Base-by-base conservation (phyloP, 306 rosid genomes). In the Lithocarpus polystachyus region DNA sequence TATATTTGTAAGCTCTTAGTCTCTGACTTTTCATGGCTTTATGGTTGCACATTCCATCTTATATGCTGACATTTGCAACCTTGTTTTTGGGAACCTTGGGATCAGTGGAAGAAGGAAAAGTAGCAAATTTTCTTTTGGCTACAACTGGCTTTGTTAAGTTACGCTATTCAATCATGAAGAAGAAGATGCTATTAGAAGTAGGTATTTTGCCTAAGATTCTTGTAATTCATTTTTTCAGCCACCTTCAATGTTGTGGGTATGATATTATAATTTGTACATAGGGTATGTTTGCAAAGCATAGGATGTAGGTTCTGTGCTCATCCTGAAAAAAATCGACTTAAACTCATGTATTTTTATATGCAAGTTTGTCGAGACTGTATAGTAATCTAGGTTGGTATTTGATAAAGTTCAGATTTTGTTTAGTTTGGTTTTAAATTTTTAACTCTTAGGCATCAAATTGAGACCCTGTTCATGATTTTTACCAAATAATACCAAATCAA, bases 71-170 rank as follows among this genome's bases (percentile, higher is more conserved):
- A 60, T 56, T 77, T 79, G 68, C 64, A 82, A 53, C 65, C 52
- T 68, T 56, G 82, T 18, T 45, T n/a, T 65, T 79, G 74, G 17
- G 24, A 70, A 79, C 45, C 68, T 83, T 84, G 85, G 65, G 80
- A 76, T 86, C 87, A 95, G 99, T 95, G 94, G 99, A 95, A 88
- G 99, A 95, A 89, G 99, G 99, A 75, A 95, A 95, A 79, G 94
- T 89, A 40, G 94, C 98, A 64, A 88, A 81, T 89, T 95, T 95
- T 91, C 97, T 91, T 51, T 95, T 95, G 91, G 92, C 97, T 76
- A 89, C 98, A 77, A 89, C 90, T 83, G 98, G 90, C 79, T 78
- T 95, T 79, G 79, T 87, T 77, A 88, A 87, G 79, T 77, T 95
- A 70, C 92, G 95, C 23, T 78, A 86, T 75, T 87, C 97, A 43